phyloP scores from a whole-genome alignment of 352 stramenopile species.

The Globisporangium megalacanthum region DNA sequence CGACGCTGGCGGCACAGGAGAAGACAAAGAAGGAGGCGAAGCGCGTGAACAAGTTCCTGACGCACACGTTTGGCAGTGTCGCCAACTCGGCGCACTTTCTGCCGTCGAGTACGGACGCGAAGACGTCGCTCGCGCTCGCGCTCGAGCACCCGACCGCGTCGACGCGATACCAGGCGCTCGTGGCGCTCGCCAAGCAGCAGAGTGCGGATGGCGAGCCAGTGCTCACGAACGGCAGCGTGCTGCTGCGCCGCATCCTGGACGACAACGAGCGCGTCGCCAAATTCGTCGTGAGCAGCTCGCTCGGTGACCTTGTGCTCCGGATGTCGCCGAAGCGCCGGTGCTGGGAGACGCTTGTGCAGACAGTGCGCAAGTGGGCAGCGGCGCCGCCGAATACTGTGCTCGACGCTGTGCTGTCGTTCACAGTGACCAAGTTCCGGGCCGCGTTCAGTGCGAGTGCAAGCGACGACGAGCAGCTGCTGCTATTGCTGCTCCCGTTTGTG shows the following conservation, averaged over 20 bases:
- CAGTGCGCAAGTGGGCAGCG: slow-evolving; percentile 42
- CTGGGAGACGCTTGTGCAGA: slow-evolving; percentile 44
- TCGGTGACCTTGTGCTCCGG: slow-evolving; percentile 52
- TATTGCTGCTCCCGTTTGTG: slow-evolving; percentile 54
- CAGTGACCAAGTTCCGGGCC: slow-evolving; percentile 43
- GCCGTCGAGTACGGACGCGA: slow-evolving; percentile 48
- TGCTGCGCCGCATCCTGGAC: slow-evolving; percentile 70
- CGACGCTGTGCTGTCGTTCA: slow-evolving; percentile 42
- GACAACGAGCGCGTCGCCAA: slow-evolving; percentile 68
- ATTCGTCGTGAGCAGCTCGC: slow-evolving; percentile 42
- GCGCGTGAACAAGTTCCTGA: slow-evolving; percentile 53
- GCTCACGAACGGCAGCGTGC: slow-evolving; percentile 43
- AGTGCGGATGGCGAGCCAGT: slow-evolving; percentile 21
- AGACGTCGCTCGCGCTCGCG: slow-evolving; percentile 67
- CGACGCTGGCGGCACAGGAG: slow-evolving; percentile 20
- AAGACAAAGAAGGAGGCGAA: slow-evolving; percentile 45
- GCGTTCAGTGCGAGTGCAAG: slow-evolving; percentile 12
- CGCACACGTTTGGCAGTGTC: slow-evolving; percentile 60
- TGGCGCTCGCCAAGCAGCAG: slow-evolving; percentile 55
- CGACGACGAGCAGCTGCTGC: slow-evolving; percentile 51
- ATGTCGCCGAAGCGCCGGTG: slow-evolving; percentile 46
- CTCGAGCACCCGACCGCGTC: slow-evolving; percentile 73
- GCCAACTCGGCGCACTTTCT: slow-evolving; percentile 78
- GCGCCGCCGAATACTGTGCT: slow-evolving; percentile 18
- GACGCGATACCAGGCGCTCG: slow-evolving; percentile 71